These are phyloP conservation scores for Babesia ovis DNA, from an alignment of 169 alveolate genomes.

Conservation along the genomic window DNA sequence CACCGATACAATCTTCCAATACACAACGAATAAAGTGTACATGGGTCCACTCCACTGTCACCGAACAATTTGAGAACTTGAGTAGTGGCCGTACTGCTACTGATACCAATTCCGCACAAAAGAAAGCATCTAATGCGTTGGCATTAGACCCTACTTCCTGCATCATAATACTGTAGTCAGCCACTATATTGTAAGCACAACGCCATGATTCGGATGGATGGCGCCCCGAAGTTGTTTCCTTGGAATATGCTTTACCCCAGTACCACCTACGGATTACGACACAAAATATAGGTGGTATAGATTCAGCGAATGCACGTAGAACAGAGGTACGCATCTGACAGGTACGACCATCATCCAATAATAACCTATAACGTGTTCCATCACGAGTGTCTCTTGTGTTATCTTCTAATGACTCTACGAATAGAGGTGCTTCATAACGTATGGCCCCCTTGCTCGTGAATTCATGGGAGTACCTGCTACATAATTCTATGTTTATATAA, in stretches of 20 bases:
- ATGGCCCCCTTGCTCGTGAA: slow-evolving; percentile 55
- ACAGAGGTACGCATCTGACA: slow-evolving; percentile 47
- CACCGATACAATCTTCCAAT: slow-evolving; percentile 19
- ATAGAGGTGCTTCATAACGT: slow-evolving; percentile 38
- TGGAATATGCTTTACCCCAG: slow-evolving; percentile 52
- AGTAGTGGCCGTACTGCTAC: slow-evolving; percentile 45
- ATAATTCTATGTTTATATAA: slow-evolving; percentile 61
- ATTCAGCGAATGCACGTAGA: slow-evolving; percentile 42
- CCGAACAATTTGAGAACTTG: slow-evolving; percentile 24
- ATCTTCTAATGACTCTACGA: not conserved
- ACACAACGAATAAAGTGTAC: slow-evolving; percentile 1
- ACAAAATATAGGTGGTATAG: slow-evolving; percentile 15
- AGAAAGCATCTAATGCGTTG: slow-evolving; percentile 54
- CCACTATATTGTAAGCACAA: slow-evolving; percentile 59
- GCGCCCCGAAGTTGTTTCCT: not conserved
- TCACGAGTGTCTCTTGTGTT: not conserved
- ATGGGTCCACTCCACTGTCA: slow-evolving; percentile 54
- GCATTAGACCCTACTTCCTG: slow-evolving; percentile 31
- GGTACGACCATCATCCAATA: slow-evolving; percentile 52
- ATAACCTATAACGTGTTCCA: not conserved
- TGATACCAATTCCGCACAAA: slow-evolving; percentile 41
- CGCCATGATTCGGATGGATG: slow-evolving; percentile 38
- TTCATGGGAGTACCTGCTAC: slow-evolving; percentile 55
- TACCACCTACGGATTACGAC: slow-evolving; percentile 49
- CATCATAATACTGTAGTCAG: slow-evolving; percentile 52